Base-by-base conservation (phyloP, 768 basidiomycete species). In the Tricholoma sp. region DNA sequence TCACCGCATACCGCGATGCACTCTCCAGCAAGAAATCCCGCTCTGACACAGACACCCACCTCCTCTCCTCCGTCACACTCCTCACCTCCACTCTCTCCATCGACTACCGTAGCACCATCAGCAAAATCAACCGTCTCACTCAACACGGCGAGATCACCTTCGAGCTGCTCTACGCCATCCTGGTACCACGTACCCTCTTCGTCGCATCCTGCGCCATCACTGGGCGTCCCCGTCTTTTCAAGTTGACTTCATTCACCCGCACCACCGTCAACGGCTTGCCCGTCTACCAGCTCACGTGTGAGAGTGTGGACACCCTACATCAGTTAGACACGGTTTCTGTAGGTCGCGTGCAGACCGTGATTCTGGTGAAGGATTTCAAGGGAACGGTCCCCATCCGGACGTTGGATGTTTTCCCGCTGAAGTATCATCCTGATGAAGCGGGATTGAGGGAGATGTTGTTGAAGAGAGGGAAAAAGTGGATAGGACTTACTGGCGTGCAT, bases 381-480 rank as follows among this genome's bases (percentile, higher is more conserved):
- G 84, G 84, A 2, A 76, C 82, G 0, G 69, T 74, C 27, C 78
- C 75, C 62, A 83, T 88, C 50, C 72, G 74, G 37, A 63, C 69
- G 1, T 63, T 86, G 55, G 76, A 82, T 58, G 76, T 74, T 0
- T 84, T 79, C 59, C 85, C 85, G 0, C 63, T 86, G 43, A 66
- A 74, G 56, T 84, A 78, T 67, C 80, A 83, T 60, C 67, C 72
- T 0, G 74, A 77, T n/a, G 72, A 73, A 41, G 72, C 70, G 10
- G 72, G 74, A 7, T 61, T 85, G 50, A 71, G 74, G 39, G 67
- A 72, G 54, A 60, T 66, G 7, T 64, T 85, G 8, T 56, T 74
- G 32, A 66, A 67, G 45, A 74, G 85, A n/a, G 85, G 84, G 8
- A 76, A 74, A 70, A 82, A 80, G 66, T 86, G 85, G 84, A 66